Evolutionary conservation across 2,329 filamentous ascomycete species (phyloP), one percentile per base, ranked within the genome.

Genomic region (Colletotrichum sublineola): DNA sequence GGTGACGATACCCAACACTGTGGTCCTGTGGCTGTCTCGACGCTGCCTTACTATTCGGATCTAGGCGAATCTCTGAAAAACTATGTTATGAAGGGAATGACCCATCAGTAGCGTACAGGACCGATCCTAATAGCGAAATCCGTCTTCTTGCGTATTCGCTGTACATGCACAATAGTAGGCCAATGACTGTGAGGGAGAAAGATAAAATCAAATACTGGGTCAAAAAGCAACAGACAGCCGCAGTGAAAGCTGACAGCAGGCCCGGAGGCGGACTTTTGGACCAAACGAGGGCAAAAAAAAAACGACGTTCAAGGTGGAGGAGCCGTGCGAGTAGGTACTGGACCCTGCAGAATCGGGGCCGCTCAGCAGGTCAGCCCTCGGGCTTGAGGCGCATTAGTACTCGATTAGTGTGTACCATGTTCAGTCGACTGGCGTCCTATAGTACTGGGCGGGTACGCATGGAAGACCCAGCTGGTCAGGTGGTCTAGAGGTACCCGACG

Each of bases 331-430:
- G 36, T 24, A 44, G 7, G 5, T 8, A 44, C 56, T 73, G 72
- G 72, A 68, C 72, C 72, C 72, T 73, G 72, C 69, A 74, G 72
- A 63, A 74, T 74, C 48, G 72, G 36, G 55, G 61, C 62, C 53
- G 60, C 58, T 72, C 68, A 68, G 56, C 62, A 67, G 71, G 62
- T 55, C 50, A 56, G 63, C 33, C 61, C 46, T 62, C 29, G 50
- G 20, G 31, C 52, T 50, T 15, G 31, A 61, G 46, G 63, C 63
- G 55, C 55, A 57, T 62, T 68, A 50, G 57, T 50, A 42, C 38
- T 56, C 55, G 29, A 57, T 50, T 61, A 67, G 63, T 68, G 68
- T 58, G 36, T 68, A 50, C 38, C 65, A 56, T 68, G 18, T 44
- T 53, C 64, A 12, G 53, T 63, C 31, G 69, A 50, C n/a, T 42